Evolutionary conservation across 2,329 filamentous ascomycete species (phyloP).

Genomic region (Neoarthrinium moseri): DNA sequence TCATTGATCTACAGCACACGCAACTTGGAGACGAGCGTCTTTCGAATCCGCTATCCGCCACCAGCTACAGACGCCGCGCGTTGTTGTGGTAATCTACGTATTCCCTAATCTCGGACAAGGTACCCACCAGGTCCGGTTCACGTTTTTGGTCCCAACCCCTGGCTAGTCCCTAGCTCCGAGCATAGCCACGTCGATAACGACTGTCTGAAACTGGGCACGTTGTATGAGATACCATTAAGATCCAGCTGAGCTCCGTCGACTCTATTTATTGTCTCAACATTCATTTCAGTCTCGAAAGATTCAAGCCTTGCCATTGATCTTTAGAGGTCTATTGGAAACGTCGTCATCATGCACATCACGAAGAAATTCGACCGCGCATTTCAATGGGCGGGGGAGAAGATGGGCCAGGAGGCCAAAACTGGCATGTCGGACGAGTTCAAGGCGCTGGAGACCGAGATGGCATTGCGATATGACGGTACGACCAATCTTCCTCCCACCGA

Average conservation of each 20-base stretch:
- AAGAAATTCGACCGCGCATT: constrained; percentile 95
- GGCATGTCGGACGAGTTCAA: constrained; percentile 89
- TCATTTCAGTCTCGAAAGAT: not conserved
- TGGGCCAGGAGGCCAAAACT: constrained; percentile 89
- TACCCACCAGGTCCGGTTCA: constrained; percentile 12
- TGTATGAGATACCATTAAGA: constrained; percentile 6
- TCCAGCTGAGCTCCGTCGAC: not conserved
- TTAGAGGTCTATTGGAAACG: not conserved
- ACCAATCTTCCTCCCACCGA: constrained; percentile 4
- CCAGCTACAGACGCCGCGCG: constrained; percentile 7
- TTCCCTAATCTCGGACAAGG: constrained; percentile 7
- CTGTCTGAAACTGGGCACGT: constrained; percentile 8
- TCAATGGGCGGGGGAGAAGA: constrained; percentile 97
- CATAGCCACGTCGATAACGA: constrained; percentile 11
- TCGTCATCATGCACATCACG: constrained; percentile 51
- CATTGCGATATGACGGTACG: constrained; percentile 81
- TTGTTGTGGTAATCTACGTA: constrained; percentile 9
- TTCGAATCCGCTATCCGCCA: too few relatives aligned
- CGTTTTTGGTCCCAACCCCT: constrained; percentile 13
- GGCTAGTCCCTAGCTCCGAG: constrained; percentile 11
- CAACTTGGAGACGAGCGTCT: too few relatives aligned
- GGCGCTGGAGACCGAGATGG: constrained; percentile 85
- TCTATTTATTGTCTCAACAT: constrained; percentile 1
- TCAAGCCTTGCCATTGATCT: not conserved
- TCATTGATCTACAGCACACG: too few relatives aligned